phyloP scores from a whole-genome alignment of 305 asterid species.

The Striga hermonthica region DNA sequence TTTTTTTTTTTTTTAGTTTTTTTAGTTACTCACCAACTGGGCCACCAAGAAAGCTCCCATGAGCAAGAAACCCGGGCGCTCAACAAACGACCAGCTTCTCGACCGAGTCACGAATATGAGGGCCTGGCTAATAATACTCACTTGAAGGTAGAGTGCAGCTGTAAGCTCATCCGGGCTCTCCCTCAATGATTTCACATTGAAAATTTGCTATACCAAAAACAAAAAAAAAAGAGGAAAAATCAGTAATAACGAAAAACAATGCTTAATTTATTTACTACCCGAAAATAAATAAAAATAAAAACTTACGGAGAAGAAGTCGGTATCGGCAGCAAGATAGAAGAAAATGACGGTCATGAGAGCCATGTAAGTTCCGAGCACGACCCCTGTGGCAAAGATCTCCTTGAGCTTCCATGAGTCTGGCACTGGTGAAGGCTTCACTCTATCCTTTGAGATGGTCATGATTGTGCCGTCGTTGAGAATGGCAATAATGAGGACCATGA shows the following conservation, averaged over 20 bases:
- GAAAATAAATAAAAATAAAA: not conserved
- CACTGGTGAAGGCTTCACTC: slow-evolving; percentile 88
- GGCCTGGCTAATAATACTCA: slow-evolving; percentile 35
- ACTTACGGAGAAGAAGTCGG: slow-evolving; percentile 70
- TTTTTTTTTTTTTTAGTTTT: not conserved
- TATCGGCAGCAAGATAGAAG: slow-evolving; percentile 67
- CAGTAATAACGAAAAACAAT: too few relatives aligned
- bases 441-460: slow-evolving; percentile 93
- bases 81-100: slow-evolving; percentile 83
- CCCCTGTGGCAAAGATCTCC: slow-evolving; percentile 84
- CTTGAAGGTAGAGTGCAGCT: slow-evolving; percentile 91
- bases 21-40: slow-evolving; percentile 56
- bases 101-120: slow-evolving; percentile 38
- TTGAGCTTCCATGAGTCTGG: slow-evolving; percentile 94
- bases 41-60: slow-evolving; percentile 65
- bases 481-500: slow-evolving; percentile 88
- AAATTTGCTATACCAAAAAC: slow-evolving; percentile 35
- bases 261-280: not conserved
- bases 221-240: not conserved
- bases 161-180: slow-evolving; percentile 49
- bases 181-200: slow-evolving; percentile 57
- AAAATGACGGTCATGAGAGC: slow-evolving; percentile 70
- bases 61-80: slow-evolving; percentile 73
- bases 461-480: slow-evolving; percentile 89
- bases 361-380: slow-evolving; percentile 77